These are phyloP conservation scores for Ocimum tenuiflorum DNA, from an alignment of 257 asterid genomes.

Conservation along the genomic window DNA sequence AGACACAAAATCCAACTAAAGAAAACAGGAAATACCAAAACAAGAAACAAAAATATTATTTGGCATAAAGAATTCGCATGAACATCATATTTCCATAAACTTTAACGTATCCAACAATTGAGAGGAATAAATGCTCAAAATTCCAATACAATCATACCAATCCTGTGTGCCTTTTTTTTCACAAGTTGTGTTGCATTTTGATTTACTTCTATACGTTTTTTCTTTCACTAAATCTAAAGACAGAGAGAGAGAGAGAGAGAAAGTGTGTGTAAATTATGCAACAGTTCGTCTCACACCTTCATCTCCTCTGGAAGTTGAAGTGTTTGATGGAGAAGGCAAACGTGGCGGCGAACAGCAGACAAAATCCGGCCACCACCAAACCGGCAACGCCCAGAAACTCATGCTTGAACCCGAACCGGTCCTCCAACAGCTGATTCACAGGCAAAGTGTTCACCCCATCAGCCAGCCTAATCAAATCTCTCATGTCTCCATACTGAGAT, in stretches of 20 bases:
- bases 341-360: slow-evolving; percentile 53
- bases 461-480: slow-evolving; percentile 36
- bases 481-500: slow-evolving; percentile 69
- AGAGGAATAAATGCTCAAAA: neutral
- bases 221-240: neutral
- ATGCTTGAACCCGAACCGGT: slow-evolving; percentile 62
- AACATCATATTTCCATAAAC: neutral
- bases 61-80: neutral
- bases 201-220: neutral
- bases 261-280: neutral
- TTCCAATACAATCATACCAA: neutral
- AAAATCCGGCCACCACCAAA: slow-evolving; percentile 50
- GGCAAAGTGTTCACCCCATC: slow-evolving; percentile 47
- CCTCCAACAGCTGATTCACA: slow-evolving; percentile 44
- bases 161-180: neutral
- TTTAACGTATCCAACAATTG: neutral
- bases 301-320: slow-evolving; percentile 78
- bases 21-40: neutral
- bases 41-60: neutral
- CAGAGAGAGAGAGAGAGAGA: neutral
- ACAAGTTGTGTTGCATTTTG: slow-evolving; percentile 8
- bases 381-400: slow-evolving; percentile 62
- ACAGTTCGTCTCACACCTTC: slow-evolving; percentile 19
- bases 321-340: slow-evolving; percentile 62
- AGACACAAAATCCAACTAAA: neutral